Evolutionary conservation across 352 stramenopile genomes (phyloP).

Genomic region (Pythium plurisporium): DNA sequence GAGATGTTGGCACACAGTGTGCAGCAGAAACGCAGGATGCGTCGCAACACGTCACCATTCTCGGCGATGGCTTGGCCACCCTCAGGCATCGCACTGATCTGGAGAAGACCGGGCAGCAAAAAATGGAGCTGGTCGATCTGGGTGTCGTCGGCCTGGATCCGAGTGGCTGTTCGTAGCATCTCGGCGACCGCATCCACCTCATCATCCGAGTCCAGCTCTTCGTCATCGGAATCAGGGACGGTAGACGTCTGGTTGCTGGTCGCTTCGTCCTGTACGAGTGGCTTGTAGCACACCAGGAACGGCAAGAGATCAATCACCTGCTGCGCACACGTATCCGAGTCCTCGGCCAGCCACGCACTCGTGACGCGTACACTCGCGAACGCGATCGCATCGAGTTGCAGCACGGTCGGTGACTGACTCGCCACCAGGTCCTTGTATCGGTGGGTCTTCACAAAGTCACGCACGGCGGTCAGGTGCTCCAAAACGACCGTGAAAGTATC

Average conservation of each 20-base stretch:
- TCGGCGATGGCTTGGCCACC: slow-evolving; percentile 55
- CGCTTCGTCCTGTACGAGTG: slow-evolving; percentile 25
- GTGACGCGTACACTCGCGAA: slow-evolving; percentile 74
- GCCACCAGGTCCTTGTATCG: slow-evolving; percentile 49
- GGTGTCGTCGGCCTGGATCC: slow-evolving; percentile 29
- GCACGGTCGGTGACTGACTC: slow-evolving; percentile 28
- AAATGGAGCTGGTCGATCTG: slow-evolving; percentile 78
- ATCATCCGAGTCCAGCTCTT: slow-evolving; percentile 72
- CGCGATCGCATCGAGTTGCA: slow-evolving; percentile 66
- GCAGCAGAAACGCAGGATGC: slow-evolving; percentile 75
- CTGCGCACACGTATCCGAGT: slow-evolving; percentile 67
- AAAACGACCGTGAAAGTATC: slow-evolving; percentile 72
- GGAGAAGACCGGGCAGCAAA: slow-evolving; percentile 70
- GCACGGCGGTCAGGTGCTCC: slow-evolving; percentile 57
- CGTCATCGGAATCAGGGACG: slow-evolving; percentile 24
- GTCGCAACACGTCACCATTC: slow-evolving; percentile 51
- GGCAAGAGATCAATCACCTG: slow-evolving; percentile 66
- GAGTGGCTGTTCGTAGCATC: slow-evolving; percentile 34
- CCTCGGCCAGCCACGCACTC: slow-evolving; percentile 79
- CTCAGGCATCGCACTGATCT: slow-evolving; percentile 64
- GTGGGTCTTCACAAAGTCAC: slow-evolving; percentile 72
- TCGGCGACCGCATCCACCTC: slow-evolving; percentile 47
- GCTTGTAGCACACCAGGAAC: slow-evolving; percentile 78
- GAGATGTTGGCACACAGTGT: slow-evolving; percentile 57
- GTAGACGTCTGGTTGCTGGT: slow-evolving; percentile 1